These are phyloP conservation scores for Papilionanthe hybrid DNA, from an alignment of 116 monocot genomes.

Conservation along the genomic window DNA sequence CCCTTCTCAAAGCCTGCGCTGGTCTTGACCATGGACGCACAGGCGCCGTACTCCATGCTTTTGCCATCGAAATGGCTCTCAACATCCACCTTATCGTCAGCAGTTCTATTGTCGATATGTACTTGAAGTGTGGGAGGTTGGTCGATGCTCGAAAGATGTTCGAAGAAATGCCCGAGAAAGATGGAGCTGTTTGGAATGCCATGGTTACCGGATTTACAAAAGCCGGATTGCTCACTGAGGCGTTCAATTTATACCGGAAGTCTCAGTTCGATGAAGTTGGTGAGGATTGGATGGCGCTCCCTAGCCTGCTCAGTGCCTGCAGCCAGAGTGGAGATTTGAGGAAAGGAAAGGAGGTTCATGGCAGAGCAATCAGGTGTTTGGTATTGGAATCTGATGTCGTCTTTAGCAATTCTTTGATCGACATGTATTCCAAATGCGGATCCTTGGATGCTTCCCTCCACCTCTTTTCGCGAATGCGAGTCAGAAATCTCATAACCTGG, in stretches of 20 bases:
- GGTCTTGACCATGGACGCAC: neutral
- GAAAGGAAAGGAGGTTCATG: constrained; percentile 57
- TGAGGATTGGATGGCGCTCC: constrained; percentile 35
- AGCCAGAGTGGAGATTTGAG: constrained; percentile 39
- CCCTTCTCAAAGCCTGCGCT: constrained; percentile 42
- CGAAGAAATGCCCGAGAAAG: constrained; percentile 25
- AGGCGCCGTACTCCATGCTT: constrained; percentile 33
- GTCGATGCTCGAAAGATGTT: constrained; percentile 34
- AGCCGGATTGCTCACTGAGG: constrained; percentile 14
- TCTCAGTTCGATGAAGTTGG: constrained; percentile 17
- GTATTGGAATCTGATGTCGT: constrained; percentile 24
- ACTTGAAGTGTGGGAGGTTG: constrained; percentile 27
- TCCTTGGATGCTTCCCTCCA: constrained; percentile 19
- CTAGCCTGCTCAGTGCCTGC: constrained; percentile 52
- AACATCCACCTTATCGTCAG: constrained; percentile 32
- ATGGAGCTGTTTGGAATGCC: constrained; percentile 43
- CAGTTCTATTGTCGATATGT: constrained; percentile 44
- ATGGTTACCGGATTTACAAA: constrained; percentile 39
- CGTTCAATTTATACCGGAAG: constrained; percentile 19
- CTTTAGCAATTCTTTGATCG: constrained; percentile 42
- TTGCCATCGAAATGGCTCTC: constrained; percentile 32
- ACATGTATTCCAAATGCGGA: constrained; percentile 48
- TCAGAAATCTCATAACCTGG: constrained; percentile 44
- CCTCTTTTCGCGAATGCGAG: constrained; percentile 33
- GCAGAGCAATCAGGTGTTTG: constrained; percentile 27